Evolutionary conservation across 2,329 filamentous ascomycete species (phyloP).

Genomic region (Alternaria alternata): DNA sequence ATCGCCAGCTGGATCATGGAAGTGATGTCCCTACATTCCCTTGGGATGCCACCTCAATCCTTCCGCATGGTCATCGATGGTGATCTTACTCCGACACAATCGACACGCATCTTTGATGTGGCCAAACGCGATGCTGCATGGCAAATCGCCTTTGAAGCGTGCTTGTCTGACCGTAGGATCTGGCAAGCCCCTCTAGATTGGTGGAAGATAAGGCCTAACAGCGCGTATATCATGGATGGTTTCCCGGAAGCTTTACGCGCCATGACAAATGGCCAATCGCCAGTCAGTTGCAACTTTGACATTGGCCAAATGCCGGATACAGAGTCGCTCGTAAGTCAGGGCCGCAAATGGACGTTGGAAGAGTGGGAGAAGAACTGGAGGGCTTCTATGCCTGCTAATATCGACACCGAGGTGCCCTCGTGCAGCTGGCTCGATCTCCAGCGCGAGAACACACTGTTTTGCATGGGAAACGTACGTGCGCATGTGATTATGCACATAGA

Average conservation of each 20-base stretch:
- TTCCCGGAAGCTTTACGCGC: not conserved
- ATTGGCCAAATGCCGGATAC: not conserved
- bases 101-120: conserved; percentile 1
- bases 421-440: not conserved
- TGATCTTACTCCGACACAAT: not conserved
- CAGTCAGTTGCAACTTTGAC: not conserved
- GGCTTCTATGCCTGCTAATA: not conserved
- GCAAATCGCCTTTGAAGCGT: not conserved
- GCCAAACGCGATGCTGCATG: conserved; percentile 3
- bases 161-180: too few species aligned
- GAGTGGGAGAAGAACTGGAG: not conserved
- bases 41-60: conserved; percentile 17
- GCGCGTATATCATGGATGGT: not conserved
- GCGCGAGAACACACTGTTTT: not conserved
- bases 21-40: not conserved
- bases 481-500: too few species aligned
- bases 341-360: not conserved
- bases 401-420: not conserved
- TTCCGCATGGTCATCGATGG: conserved; percentile 19
- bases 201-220: not conserved
- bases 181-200: not conserved
- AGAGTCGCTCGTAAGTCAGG: not conserved
- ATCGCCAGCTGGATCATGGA: conserved; percentile 15
- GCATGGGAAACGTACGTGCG: too few species aligned
- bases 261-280: not conserved